Percentiles rank a stretch among this genome's conserved stretches.
Conservation (phyloP, 345 rosid species). For the Isatis tinctoria region DNA sequence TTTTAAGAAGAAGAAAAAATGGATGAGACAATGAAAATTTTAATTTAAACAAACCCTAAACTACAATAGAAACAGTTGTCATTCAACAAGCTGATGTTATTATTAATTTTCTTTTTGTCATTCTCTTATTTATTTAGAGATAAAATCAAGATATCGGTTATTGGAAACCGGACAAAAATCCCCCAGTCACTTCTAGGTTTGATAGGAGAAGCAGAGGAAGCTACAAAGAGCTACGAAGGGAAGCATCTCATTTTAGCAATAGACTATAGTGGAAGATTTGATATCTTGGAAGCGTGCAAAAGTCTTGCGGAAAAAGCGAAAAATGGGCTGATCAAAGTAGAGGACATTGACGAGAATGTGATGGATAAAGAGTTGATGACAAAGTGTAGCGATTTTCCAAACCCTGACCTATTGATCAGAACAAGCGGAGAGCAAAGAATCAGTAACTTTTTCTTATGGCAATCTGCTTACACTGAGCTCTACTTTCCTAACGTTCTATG, state of each 20-base stretch:
- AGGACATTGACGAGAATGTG: slow-evolving; percentile 51
- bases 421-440: slow-evolving; percentile 76
- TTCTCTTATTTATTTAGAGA: slow-evolving; percentile 26
- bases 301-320: slow-evolving; percentile 48
- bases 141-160: slow-evolving; percentile 51
- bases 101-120: not conserved
- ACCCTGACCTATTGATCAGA: slow-evolving; percentile 66
- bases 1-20: no score
- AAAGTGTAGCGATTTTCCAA: slow-evolving; percentile 51
- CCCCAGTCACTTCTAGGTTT: slow-evolving; percentile 35
- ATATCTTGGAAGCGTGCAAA: slow-evolving; percentile 64
- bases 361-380: slow-evolving; percentile 66
- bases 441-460: slow-evolving; percentile 83
- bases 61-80: not conserved
- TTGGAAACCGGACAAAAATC: slow-evolving; percentile 55
- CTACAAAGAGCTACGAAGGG: slow-evolving; percentile 39
- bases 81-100: not conserved
- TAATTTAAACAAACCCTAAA: no score
- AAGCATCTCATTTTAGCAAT: slow-evolving; percentile 62
- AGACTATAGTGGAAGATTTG: slow-evolving; percentile 70
- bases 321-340: slow-evolving; percentile 42
- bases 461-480: slow-evolving; percentile 76
- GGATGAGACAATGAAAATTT: no score
- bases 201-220: slow-evolving; percentile 44
- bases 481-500: slow-evolving; percentile 50